Evolutionary conservation across 225 moss, liverwort and hornwort species (phyloP), one percentile per base, ranked within the genome.

Genomic region (Rhytidiadelphus loreus): DNA sequence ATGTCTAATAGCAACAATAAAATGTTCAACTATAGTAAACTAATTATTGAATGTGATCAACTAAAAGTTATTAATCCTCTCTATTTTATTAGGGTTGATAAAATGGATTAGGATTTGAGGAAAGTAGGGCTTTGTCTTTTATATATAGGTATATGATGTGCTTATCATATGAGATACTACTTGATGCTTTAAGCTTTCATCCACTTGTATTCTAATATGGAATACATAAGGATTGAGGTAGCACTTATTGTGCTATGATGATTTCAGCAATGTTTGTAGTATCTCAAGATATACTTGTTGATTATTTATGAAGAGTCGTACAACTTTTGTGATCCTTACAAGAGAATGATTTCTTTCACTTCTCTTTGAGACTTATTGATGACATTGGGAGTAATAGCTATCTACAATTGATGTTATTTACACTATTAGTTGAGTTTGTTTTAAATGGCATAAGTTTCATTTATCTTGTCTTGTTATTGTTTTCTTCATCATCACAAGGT

Each of bases 41-140:
- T 63, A 8, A 8, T 16, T 32, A 32, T 16, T 63, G 5, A 63
- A 32, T 63, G 63, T 63, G 2, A 62, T 2, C 8, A 4, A 62
- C 2, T 62, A 4, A 2, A 30, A 62, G 30, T 62, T 30, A 62
- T 62, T 0, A 4, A 30, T 0, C 16, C 8, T n/a, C n/a, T n/a
- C n/a, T n/a, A n/a, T n/a, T n/a, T n/a, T n/a, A n/a, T n/a, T n/a
- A n/a, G n/a, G n/a, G n/a, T n/a, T n/a, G n/a, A n/a, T n/a, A 18
- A 35, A 64, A 35, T 1, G 1, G 1, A 2, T 20, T 65, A 65
- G 0, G 0, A 65, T 65, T 35, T 3, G 6, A 19, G 11, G 13
- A 62, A 62, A 30, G 30, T 2, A 62, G 4, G 16, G 6, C 20
- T 4, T 20, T 11, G 6, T 65, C 37, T 65, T 65, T 65, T 1